Evolutionary conservation across 1,284 basidiomycete genomes (phyloP).

Genomic region (Cystobasidium sp.): DNA sequence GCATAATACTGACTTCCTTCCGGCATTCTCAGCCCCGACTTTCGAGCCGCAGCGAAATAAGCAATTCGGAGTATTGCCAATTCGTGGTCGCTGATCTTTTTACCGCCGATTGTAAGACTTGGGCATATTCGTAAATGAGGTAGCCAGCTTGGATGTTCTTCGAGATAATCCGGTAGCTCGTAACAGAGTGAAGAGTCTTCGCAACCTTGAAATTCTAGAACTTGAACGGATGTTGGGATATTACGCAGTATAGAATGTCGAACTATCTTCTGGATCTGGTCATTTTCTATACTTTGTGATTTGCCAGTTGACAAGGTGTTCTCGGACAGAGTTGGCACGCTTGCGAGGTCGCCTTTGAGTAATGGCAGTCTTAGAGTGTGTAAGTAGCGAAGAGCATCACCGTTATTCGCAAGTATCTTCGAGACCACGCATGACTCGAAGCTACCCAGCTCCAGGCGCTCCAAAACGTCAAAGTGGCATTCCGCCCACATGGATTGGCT

Average conservation of each 20-base stretch:
- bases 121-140: conserved; percentile 6
- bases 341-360: background rate
- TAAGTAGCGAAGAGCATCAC: background rate
- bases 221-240: conserved; percentile 2
- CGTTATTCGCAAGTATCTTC: background rate
- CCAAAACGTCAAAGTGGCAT: conserved; percentile 5
- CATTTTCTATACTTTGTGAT: background rate
- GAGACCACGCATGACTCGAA: conserved; percentile 9
- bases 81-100: background rate
- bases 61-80: background rate
- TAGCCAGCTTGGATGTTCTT: background rate
- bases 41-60: conserved; percentile 24
- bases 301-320: background rate
- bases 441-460: conserved; percentile 15
- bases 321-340: too few relatives aligned
- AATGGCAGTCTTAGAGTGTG: conserved; percentile 1
- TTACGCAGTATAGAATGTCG: background rate
- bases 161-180: background rate
- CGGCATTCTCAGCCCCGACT: conserved; percentile 3
- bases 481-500: conserved; percentile 8
- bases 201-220: conserved; percentile 15
- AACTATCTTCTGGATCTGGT: background rate
- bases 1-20: conserved; percentile 26
- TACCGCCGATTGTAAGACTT: background rate
- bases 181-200: background rate